phyloP scores from a whole-genome alignment of 163 green algal genomes.

The Trebouxia gelatinosa region DNA sequence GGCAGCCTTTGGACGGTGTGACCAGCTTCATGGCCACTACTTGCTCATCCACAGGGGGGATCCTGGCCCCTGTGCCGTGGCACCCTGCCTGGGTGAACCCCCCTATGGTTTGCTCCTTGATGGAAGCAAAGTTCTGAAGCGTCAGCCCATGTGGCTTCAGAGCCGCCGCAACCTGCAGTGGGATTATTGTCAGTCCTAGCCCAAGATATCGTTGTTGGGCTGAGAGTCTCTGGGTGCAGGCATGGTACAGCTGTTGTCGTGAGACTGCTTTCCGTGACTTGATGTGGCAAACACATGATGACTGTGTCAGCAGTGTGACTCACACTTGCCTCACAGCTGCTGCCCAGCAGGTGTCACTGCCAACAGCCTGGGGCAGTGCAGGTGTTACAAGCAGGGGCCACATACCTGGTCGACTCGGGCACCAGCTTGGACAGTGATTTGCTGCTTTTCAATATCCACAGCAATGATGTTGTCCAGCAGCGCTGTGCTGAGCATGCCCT shows the following conservation, averaged over 20 bases:
- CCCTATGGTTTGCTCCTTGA: slow-evolving; percentile 94
- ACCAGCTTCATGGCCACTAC: slow-evolving; percentile 88
- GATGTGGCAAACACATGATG: not conserved
- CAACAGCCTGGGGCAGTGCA: slow-evolving; percentile 62
- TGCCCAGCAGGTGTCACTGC: no score
- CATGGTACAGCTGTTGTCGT: not conserved
- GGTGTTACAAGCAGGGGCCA: slow-evolving; percentile 44
- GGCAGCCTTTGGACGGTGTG: slow-evolving; percentile 76
- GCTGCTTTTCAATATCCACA: slow-evolving; percentile 41
- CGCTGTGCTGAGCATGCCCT: slow-evolving; percentile 88
- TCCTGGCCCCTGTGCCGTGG: slow-evolving; percentile 88
- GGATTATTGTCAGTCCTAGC: no score
- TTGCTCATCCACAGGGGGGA: slow-evolving; percentile 93
- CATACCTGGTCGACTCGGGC: slow-evolving; percentile 82
- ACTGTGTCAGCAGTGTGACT: not conserved
- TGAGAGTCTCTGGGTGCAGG: not conserved
- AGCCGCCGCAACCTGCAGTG: slow-evolving; percentile 57
- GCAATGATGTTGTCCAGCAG: slow-evolving; percentile 78
- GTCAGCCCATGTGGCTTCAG: slow-evolving; percentile 84
- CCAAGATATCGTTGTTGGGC: no score
- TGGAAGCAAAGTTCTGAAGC: slow-evolving; percentile 94
- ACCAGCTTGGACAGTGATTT: slow-evolving; percentile 89
- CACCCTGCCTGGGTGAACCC: slow-evolving; percentile 89
- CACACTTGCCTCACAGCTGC: no score
- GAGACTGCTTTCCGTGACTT: not conserved